Evolutionary conservation across 1,284 basidiomycete genomes (phyloP), one percentile per base, ranked within the genome.

Genomic region (Ganoderma boninense): DNA sequence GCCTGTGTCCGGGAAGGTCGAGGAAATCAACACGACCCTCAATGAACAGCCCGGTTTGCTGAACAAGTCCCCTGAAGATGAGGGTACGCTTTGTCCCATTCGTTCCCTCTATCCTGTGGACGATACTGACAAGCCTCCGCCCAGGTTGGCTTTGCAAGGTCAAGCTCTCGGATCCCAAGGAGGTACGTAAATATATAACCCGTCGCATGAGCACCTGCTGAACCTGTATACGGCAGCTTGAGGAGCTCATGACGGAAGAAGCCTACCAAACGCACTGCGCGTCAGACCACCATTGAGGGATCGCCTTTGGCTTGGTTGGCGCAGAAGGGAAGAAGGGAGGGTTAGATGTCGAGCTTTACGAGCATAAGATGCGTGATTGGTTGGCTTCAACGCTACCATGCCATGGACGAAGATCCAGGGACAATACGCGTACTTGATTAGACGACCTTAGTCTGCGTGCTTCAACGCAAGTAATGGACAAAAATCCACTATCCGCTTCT

Each of bases 61-160:
- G 68, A 99, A 99, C 89, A 96, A 96, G 83, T 92, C 92, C 46
- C 91, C 97, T 1, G 93, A 97, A 79, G 87, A 90, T 56, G 85
- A 95, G 80, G 97, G 97, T 97, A 77, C 77, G 88, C 29, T 23
- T 52, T 52, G 11, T 80, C 66, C 29, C 60, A 6, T 26, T 38
- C 18, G 32, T n/a, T 35, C 14, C 35, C 20, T 5, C 2, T 18
- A n/a, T 26, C n/a, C 13, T n/a, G 18, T 49, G 6, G 14, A 10
- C 10, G 14, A 69, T 44, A 62, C 56, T 69, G 13, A 66, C 8
- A 3, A 16, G 6, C 62, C 43, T 29, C 8, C 18, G 11, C 14
- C 35, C 78, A 97, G 97, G 97, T 67, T 99, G 97, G 97, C 89
- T 99, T 64, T 97, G 95, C 90, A 97, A 96, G 86, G 92, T 99